Conservation (phyloP, 148 eudicot species). For the Rhododendron ovatum region DNA sequence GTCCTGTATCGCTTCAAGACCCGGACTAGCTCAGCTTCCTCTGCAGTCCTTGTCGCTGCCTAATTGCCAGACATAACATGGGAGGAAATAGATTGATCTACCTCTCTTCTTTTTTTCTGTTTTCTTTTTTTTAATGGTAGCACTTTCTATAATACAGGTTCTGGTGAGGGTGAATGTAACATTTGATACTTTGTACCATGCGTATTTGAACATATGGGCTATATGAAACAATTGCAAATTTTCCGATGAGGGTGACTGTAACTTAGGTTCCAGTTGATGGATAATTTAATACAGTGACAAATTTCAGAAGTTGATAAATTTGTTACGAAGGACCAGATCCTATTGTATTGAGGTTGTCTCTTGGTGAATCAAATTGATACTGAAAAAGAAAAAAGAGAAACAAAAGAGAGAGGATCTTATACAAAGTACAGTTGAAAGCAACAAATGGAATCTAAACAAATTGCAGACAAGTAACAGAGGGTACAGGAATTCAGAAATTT, state of each 20-base stretch:
- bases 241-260: background rate
- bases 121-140: background rate
- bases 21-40: constrained; percentile 19
- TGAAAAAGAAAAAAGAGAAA: background rate
- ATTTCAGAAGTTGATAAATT: background rate
- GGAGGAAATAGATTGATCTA: background rate
- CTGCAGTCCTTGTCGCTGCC: background rate
- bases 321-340: background rate
- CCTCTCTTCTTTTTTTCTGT: too few species aligned
- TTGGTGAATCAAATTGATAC: background rate
- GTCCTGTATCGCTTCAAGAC: constrained; percentile 44
- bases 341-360: background rate
- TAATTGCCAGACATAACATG: background rate
- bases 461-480: background rate
- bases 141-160: background rate
- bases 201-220: background rate
- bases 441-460: background rate
- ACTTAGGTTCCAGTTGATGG: background rate
- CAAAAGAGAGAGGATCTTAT: background rate
- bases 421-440: background rate
- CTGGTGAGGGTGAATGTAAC: background rate
- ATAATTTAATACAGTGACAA: background rate
- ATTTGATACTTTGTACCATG: background rate
- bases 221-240: background rate
- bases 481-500: background rate